A percentile compares a stretch with the other conserved stretches of the same genome.
Evolutionary conservation across 2,329 filamentous ascomycete genomes (phyloP).

Genomic region (Alternaria postmessia): DNA sequence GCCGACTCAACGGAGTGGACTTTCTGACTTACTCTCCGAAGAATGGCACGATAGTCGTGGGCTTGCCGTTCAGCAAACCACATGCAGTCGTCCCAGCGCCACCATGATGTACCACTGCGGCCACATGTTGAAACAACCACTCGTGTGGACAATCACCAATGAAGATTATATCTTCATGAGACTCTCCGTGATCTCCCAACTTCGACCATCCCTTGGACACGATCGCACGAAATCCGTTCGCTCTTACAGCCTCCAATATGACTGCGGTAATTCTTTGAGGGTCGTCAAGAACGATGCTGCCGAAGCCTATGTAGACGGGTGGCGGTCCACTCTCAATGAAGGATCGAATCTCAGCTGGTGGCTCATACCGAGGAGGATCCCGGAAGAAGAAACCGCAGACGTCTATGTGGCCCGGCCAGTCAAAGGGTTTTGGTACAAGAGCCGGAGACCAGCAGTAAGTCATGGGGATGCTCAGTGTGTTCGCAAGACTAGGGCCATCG

Average conservation of each 20-base stretch:
- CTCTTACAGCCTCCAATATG: constrained; percentile 57
- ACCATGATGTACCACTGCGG: constrained; percentile 84
- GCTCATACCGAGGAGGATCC: constrained; percentile 49
- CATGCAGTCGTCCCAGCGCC: constrained; percentile 85
- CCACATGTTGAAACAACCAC: constrained; percentile 82
- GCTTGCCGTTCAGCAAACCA: constrained; percentile 77
- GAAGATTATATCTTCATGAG: constrained; percentile 54
- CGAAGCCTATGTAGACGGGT: constrained; percentile 66
- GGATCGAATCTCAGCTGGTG: constrained; percentile 47
- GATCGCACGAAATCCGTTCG: constrained; percentile 54
- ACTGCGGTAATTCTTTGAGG: constrained; percentile 54
- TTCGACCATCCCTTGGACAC: constrained; percentile 57
- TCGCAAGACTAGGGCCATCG: constrained; percentile 50
- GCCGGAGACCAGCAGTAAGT: constrained; percentile 59
- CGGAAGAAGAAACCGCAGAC: constrained; percentile 60
- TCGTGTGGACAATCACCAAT: constrained; percentile 82
- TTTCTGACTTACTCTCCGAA: constrained; percentile 62
- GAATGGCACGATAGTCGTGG: constrained; percentile 82
- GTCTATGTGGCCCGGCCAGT: constrained; percentile 27
- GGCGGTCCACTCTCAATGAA: constrained; percentile 60
- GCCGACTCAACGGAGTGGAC: too few relatives aligned
- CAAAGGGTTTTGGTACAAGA: constrained; percentile 27
- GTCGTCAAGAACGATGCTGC: constrained; percentile 64
- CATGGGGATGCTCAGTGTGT: constrained; percentile 51
- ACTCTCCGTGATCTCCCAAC: neutral